Conservation (phyloP, 345 rosid genomes). For the Aquilaria yunnanensis region DNA sequence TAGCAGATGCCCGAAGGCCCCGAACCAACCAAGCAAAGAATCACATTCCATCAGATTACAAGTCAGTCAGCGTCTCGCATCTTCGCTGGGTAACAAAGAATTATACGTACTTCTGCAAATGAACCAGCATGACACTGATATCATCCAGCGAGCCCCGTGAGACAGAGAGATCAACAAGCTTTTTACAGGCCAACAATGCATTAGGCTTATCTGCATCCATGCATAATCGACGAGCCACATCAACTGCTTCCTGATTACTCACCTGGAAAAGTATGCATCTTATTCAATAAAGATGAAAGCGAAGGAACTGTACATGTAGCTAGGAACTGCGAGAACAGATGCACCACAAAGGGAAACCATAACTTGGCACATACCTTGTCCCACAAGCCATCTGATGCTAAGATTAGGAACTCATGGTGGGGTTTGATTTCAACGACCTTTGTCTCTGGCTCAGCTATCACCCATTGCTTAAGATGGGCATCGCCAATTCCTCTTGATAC, state of each 20-base stretch:
- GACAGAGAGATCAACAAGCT: slow-evolving; percentile 64
- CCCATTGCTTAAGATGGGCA: slow-evolving; percentile 65
- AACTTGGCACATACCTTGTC: slow-evolving; percentile 46
- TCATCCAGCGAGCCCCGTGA: slow-evolving; percentile 79
- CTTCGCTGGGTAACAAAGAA: slow-evolving; percentile 7
- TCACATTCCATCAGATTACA: not conserved
- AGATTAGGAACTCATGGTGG: slow-evolving; percentile 65
- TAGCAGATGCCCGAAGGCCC: too few species aligned
- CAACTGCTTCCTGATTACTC: slow-evolving; percentile 86
- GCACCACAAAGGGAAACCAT: too few species aligned
- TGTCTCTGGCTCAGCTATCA: slow-evolving; percentile 87
- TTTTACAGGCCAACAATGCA: slow-evolving; percentile 60
- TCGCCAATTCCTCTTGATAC: slow-evolving; percentile 91
- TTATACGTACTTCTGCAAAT: slow-evolving; percentile 26
- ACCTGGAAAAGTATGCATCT: slow-evolving; percentile 37
- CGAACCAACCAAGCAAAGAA: too few species aligned
- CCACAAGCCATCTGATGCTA: slow-evolving; percentile 99
- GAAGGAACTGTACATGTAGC: too few species aligned
- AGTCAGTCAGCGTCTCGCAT: not conserved
- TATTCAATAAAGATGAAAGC: not conserved
- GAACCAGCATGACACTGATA: slow-evolving; percentile 66
- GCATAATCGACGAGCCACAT: slow-evolving; percentile 51
- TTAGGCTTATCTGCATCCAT: slow-evolving; percentile 30
- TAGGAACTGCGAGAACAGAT: too few species aligned
- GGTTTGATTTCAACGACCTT: slow-evolving; percentile 40